A percentile compares a stretch with the other conserved stretches of the same genome.
phyloP scores from a whole-genome alignment of 768 basidiomycete genomes.

The Dacryopinax spathularia region DNA sequence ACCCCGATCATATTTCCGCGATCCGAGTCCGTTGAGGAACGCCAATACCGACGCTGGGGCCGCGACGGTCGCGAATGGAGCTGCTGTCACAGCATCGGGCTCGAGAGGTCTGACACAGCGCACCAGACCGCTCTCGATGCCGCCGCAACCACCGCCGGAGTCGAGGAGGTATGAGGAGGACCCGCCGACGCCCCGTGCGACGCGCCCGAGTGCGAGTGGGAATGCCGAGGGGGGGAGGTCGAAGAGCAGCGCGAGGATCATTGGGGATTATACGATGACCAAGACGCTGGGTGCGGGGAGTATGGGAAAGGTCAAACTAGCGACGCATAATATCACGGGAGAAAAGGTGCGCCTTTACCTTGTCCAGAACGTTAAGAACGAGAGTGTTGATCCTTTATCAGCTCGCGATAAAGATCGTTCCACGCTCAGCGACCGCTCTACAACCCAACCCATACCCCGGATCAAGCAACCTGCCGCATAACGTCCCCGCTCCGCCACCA shows the following conservation, averaged over 20 bases:
- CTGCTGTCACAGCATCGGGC: conserved; percentile 16
- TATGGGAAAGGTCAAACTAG: conserved; percentile 99
- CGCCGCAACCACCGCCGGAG: conserved; percentile 40
- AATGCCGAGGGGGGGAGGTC: conserved; percentile 11
- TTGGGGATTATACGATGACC: conserved; percentile 90
- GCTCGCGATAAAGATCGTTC: conserved; percentile 99
- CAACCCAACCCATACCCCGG: conserved; percentile 43
- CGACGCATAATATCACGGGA: conserved; percentile 70
- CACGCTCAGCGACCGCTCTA: conserved; percentile 37
- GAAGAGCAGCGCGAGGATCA: conserved; percentile 31
- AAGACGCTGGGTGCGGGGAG: conserved; percentile 96
- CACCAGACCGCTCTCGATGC: conserved; percentile 61
- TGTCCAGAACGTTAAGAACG: too few relatives aligned
- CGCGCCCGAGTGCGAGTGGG: conserved; percentile 12
- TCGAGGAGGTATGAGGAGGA: conserved; percentile 18
- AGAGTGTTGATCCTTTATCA: too few relatives aligned
- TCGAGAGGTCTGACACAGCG: conserved; percentile 19
- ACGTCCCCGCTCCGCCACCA: conserved; percentile 25
- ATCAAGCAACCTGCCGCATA: conserved; percentile 28
- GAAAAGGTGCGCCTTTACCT: conserved; percentile 59
- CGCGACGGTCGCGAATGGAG: conserved; percentile 20
- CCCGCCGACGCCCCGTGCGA: conserved; percentile 14
- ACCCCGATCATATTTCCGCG: conserved; percentile 21
- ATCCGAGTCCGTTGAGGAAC: conserved; percentile 15
- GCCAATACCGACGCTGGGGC: conserved; percentile 23